These are phyloP conservation scores for Nowakowskiella sp. DNA, from an alignment of 192 early-diverging fungal genomes.

Conservation along the genomic window DNA sequence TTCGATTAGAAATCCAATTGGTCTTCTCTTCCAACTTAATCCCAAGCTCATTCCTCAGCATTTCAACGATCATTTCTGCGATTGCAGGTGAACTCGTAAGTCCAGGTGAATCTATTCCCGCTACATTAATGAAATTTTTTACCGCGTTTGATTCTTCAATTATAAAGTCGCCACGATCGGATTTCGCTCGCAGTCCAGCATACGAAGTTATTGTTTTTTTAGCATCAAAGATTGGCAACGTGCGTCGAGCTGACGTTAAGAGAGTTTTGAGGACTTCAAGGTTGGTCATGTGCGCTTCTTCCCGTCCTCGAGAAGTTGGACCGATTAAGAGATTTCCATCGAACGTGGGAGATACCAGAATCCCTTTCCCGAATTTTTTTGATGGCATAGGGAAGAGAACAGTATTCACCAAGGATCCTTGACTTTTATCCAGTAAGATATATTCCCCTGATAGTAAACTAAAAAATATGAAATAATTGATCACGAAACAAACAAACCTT, in stretches of 20 bases:
- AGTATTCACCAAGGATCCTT: slow-evolving; percentile 22
- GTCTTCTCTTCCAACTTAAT: not conserved
- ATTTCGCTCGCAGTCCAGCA: slow-evolving; percentile 36
- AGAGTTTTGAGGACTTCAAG: slow-evolving; percentile 28
- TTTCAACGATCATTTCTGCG: slow-evolving; percentile 23
- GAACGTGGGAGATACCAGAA: slow-evolving; percentile 36
- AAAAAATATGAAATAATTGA: not conserved
- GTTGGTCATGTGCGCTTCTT: slow-evolving; percentile 26
- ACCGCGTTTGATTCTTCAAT: slow-evolving; percentile 22
- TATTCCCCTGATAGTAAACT: slow-evolving; percentile 28
- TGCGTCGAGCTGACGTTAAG: slow-evolving; percentile 16
- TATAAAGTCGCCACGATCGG: slow-evolving; percentile 35
- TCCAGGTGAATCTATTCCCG: slow-evolving; percentile 46
- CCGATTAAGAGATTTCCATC: slow-evolving; percentile 40
- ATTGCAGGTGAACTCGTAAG: slow-evolving; percentile 35
- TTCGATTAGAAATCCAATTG: slow-evolving; percentile 24
- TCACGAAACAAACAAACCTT: slow-evolving; percentile 16
- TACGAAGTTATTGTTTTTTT: slow-evolving; percentile 37
- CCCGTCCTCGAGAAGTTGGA: slow-evolving; percentile 33
- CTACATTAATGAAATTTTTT: slow-evolving; percentile 34
- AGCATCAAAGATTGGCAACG: slow-evolving; percentile 31
- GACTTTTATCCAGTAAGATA: slow-evolving; percentile 29
- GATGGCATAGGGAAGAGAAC: slow-evolving; percentile 40
- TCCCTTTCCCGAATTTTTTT: slow-evolving; percentile 33
- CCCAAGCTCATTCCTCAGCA: slow-evolving; percentile 16